These are phyloP conservation scores for Mycoemilia scoparia DNA, from an alignment of 192 early-diverging fungal species.

Conservation along the genomic window DNA sequence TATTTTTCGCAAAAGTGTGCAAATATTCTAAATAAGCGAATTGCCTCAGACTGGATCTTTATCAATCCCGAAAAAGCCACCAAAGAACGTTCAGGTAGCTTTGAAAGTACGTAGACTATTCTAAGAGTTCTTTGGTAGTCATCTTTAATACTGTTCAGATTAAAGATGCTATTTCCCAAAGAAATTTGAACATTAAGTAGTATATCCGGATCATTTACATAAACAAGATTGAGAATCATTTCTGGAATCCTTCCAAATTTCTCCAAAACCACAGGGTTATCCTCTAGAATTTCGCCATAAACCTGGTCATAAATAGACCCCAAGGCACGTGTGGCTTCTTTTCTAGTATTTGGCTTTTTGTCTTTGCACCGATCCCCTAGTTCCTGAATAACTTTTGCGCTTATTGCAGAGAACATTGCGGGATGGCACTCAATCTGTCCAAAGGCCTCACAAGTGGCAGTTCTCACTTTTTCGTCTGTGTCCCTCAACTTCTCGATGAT, in stretches of 20 bases:
- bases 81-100: too few relatives aligned
- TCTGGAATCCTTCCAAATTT: constrained; percentile 75
- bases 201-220: constrained; percentile 65
- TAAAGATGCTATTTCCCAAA: constrained; percentile 19
- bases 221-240: constrained; percentile 62
- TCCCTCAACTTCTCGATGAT: constrained; percentile 57
- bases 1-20: too few relatives aligned
- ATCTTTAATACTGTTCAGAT: constrained; percentile 20
- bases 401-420: constrained; percentile 31
- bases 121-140: constrained; percentile 15
- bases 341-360: constrained; percentile 56
- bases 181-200: constrained; percentile 32
- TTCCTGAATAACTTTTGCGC: constrained; percentile 34
- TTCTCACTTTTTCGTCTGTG: constrained; percentile 84
- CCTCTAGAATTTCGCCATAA: constrained; percentile 49
- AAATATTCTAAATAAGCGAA: too few relatives aligned
- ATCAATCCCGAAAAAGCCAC: too few relatives aligned
- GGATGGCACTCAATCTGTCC: constrained; percentile 44
- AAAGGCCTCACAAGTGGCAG: constrained; percentile 47
- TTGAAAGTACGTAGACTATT: too few relatives aligned
- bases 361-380: constrained; percentile 75
- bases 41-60: too few relatives aligned
- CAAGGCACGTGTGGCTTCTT: constrained; percentile 57
- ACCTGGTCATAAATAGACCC: constrained; percentile 53
- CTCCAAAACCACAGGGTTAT: constrained; percentile 32